Evolutionary conservation across 2,329 filamentous ascomycete species (phyloP).

Genomic region (Trichophyton rubrum): DNA sequence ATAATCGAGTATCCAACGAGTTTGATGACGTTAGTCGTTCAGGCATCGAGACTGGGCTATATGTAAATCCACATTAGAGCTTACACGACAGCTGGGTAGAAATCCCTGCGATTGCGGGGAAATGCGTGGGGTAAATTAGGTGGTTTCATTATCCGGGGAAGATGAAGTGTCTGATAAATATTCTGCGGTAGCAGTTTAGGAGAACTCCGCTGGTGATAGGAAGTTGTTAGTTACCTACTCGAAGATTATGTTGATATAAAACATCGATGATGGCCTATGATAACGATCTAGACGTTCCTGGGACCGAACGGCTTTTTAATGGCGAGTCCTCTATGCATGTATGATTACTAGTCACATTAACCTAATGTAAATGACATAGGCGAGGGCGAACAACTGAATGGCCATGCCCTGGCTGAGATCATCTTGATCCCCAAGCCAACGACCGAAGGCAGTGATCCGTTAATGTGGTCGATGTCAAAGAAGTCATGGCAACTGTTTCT

Average conservation of each 20-base stretch:
- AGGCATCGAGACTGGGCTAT: too few species aligned
- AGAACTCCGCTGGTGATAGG: too few species aligned
- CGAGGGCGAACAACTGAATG: background rate
- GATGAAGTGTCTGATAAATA: background rate
- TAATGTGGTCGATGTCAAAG: slow-evolving; percentile 21
- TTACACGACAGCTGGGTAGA: background rate
- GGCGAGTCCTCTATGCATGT: background rate
- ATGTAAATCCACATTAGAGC: too few species aligned
- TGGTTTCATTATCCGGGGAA: background rate
- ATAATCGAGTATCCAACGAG: background rate
- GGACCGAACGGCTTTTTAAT: background rate
- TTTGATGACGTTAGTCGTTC: too few species aligned
- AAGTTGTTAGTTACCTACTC: background rate
- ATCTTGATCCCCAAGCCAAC: slow-evolving; percentile 21
- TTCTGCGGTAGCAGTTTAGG: background rate
- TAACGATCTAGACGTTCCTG: background rate
- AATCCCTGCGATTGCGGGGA: background rate
- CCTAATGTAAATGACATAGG: background rate
- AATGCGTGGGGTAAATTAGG: background rate
- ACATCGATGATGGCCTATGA: background rate
- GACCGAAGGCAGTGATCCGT: slow-evolving; percentile 19
- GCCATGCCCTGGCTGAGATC: slow-evolving; percentile 8
- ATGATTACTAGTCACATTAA: background rate
- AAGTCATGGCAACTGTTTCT: slow-evolving; percentile 10
- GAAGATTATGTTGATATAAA: background rate